Evolutionary conservation across 2,329 filamentous ascomycete species (phyloP).

Genomic region (Neonectria ditissima): DNA sequence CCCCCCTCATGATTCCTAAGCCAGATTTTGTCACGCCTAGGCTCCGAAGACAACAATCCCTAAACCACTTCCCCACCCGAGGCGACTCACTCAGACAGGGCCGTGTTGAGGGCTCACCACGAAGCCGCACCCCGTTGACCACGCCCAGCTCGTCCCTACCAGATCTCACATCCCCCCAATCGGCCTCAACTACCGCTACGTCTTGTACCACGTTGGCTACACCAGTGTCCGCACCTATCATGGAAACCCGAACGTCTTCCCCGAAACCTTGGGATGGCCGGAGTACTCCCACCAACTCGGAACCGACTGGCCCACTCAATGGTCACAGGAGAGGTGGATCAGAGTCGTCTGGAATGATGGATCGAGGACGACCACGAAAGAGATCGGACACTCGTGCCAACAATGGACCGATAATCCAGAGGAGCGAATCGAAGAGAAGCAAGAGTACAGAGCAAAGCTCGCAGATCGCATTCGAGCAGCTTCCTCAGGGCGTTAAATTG

Average conservation of each 20-base stretch:
- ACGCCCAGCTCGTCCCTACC: conserved; percentile 51
- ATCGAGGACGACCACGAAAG: conserved; percentile 71
- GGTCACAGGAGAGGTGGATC: conserved; percentile 67
- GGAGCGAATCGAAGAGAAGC: conserved; percentile 57
- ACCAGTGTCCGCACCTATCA: conserved; percentile 61
- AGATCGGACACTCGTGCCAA: conserved; percentile 58
- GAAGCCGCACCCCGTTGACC: conserved; percentile 55
- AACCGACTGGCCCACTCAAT: conserved; percentile 20
- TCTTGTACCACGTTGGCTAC: conserved; percentile 59
- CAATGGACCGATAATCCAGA: conserved; percentile 52
- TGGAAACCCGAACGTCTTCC: conserved; percentile 56
- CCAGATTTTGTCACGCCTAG: conserved; percentile 33
- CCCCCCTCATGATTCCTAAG: conserved; percentile 68
- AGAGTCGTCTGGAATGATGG: conserved; percentile 69
- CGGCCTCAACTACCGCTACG: conserved; percentile 53
- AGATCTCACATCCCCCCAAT: conserved; percentile 57
- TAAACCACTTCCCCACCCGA: conserved; percentile 60
- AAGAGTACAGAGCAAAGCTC: conserved; percentile 61
- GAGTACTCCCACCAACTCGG: conserved; percentile 41
- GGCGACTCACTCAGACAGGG: conserved; percentile 58
- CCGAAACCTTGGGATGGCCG: conserved; percentile 59
- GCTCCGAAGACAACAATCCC: conserved; percentile 52
- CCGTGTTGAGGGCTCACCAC: conserved; percentile 61
- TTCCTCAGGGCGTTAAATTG: conserved; percentile 69
- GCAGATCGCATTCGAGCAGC: conserved; percentile 65